These are phyloP conservation scores for Acanthamoeba quina DNA, from an alignment of 208 protist species.

Conservation along the genomic window DNA sequence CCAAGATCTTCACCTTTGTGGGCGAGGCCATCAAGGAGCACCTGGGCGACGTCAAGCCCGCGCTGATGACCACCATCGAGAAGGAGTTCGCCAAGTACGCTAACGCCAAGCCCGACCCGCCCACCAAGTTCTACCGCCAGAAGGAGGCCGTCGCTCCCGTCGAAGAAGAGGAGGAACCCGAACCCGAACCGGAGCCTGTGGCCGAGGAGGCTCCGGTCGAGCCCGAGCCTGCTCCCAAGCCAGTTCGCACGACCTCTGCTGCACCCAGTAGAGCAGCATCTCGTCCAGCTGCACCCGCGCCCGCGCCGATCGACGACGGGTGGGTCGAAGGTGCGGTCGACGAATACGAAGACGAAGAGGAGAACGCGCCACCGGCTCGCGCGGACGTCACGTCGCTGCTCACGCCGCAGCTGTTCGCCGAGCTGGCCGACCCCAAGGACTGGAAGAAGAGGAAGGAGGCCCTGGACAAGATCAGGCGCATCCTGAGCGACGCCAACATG, in stretches of 20 bases:
- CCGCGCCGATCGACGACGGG: neutral
- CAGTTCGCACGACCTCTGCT: neutral
- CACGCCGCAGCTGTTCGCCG: neutral
- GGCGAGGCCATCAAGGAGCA: constrained; percentile 35
- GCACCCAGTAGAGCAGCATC: neutral
- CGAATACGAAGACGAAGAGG: constrained; percentile 30
- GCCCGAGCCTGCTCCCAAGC: neutral
- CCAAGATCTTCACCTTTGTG: constrained; percentile 73
- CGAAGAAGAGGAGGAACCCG: constrained; percentile 9
- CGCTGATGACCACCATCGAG: constrained; percentile 76
- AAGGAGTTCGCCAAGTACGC: constrained; percentile 76
- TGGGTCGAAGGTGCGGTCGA: constrained; percentile 3
- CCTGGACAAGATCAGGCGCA: constrained; percentile 66
- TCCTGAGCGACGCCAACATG: constrained; percentile 67
- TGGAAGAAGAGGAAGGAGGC: constrained; percentile 79
- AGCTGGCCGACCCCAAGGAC: constrained; percentile 75
- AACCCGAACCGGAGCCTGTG: neutral
- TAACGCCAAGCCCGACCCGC: constrained; percentile 61
- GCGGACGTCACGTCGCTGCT: constrained; percentile 50
- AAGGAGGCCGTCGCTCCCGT: neutral
- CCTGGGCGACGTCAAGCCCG: constrained; percentile 77
- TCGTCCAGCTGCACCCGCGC: neutral
- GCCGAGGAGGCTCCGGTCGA: neutral
- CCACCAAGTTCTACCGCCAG: constrained; percentile 63
- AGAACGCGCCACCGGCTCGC: neutral